These are phyloP conservation scores for Nicotiana tabacum DNA, from an alignment of 257 asterid genomes.

Conservation along the genomic window DNA sequence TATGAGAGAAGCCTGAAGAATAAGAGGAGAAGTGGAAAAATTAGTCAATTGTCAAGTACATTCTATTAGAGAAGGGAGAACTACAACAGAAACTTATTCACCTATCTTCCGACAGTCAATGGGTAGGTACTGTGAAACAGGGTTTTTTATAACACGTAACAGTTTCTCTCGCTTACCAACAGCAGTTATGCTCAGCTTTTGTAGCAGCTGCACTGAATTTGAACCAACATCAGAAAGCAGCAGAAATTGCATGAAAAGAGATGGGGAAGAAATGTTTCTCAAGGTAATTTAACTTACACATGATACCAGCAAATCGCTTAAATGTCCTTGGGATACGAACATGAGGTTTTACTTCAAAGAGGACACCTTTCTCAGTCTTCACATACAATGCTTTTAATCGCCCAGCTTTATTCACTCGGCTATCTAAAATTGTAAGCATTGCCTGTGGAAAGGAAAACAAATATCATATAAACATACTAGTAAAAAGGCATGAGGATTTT, in stretches of 20 bases:
- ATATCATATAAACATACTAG: not conserved
- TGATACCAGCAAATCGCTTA: constrained; percentile 70
- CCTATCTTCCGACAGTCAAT: constrained; percentile 70
- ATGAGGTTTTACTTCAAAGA: constrained; percentile 74
- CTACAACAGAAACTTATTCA: constrained; percentile 8
- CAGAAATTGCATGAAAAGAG: not conserved
- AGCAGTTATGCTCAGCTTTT: constrained; percentile 63
- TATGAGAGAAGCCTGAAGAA: constrained; percentile 74
- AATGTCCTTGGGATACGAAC: constrained; percentile 85
- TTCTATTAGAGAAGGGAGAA: constrained; percentile 1
- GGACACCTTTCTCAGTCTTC: constrained; percentile 65
- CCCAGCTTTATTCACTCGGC: constrained; percentile 72
- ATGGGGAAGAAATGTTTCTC: not conserved
- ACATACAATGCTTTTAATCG: constrained; percentile 74
- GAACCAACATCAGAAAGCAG: not conserved
- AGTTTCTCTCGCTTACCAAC: constrained; percentile 67
- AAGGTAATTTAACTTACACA: constrained; percentile 47
- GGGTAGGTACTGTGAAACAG: constrained; percentile 75
- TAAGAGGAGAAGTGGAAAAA: not conserved
- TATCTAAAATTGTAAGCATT: constrained; percentile 67
- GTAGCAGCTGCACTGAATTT: constrained; percentile 74
- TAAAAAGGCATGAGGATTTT: not conserved
- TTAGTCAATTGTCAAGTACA: not conserved
- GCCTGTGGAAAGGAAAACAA: constrained; percentile 33
- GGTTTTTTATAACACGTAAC: constrained; percentile 62